Conservation (phyloP, 129 eudicot genomes). For the Centella asiatica region DNA sequence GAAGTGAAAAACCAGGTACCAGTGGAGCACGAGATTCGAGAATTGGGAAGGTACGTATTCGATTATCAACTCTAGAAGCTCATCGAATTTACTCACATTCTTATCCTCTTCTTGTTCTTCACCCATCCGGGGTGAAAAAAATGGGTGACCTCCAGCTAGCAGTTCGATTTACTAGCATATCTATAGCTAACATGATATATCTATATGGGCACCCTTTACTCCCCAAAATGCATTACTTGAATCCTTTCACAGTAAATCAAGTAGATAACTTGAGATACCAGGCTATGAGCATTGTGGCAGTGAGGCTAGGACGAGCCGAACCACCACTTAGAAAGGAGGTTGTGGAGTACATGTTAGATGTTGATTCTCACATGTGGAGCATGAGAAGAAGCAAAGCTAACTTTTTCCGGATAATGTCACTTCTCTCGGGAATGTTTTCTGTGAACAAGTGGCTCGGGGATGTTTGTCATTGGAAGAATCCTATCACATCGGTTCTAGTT, state of each 20-base stretch:
- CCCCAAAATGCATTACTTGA: too few relatives aligned
- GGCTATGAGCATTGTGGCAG: neutral
- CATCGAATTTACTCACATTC: neutral
- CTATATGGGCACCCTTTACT: too few relatives aligned
- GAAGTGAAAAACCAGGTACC: neutral
- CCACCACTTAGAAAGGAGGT: constrained; percentile 6
- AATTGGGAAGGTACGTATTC: neutral
- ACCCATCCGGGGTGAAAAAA: too few relatives aligned
- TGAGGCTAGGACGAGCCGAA: neutral
- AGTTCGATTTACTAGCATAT: too few relatives aligned
- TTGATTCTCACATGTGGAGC: constrained; percentile 6
- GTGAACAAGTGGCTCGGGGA: constrained; percentile 2
- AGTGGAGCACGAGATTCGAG: neutral
- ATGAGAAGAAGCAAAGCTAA: constrained; percentile 10
- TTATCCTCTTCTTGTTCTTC: too few relatives aligned
- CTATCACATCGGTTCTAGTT: constrained; percentile 15
- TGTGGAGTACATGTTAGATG: constrained; percentile 5
- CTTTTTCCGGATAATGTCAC: constrained; percentile 4
- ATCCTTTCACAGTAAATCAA: constrained; percentile 5
- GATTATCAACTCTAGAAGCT: neutral
- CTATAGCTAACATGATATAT: too few relatives aligned
- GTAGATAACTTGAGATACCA: constrained; percentile 1
- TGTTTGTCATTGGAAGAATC: constrained; percentile 25
- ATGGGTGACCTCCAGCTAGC: too few relatives aligned
- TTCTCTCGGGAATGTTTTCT: neutral